Percentiles rank a stretch among this genome's conserved stretches.
These are phyloP conservation scores for Fusarium floridanum DNA, from an alignment of 2,329 filamentous ascomycete genomes.

Conservation along the genomic window DNA sequence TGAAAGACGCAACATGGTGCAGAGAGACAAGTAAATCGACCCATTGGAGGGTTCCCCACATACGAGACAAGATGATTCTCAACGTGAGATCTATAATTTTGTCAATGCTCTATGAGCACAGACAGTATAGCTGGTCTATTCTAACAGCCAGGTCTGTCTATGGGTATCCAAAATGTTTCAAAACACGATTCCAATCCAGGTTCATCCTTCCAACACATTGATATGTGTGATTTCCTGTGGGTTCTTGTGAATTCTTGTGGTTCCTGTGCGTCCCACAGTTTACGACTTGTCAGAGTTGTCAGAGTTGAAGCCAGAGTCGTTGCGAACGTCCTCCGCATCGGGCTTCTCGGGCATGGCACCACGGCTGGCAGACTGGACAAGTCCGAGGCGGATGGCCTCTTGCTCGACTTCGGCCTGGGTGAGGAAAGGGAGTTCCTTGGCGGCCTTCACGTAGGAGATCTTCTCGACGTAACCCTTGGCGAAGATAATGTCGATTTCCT, in stretches of 20 bases:
- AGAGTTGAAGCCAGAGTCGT: conserved; percentile 36
- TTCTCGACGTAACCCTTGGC: conserved; percentile 71
- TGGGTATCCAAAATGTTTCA: conserved; percentile 1
- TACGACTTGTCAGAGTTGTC: conserved; percentile 40
- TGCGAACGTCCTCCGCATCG: conserved; percentile 26
- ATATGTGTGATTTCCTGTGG: neutral
- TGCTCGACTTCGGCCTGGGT: conserved; percentile 65
- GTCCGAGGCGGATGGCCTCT: conserved; percentile 52
- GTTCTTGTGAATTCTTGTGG: neutral
- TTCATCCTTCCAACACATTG: neutral
- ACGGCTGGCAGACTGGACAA: conserved; percentile 26
- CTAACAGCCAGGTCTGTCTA: conserved; percentile 1
- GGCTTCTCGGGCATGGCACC: conserved; percentile 40
- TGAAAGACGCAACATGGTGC: neutral
- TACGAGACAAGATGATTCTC: neutral
- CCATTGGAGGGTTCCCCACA: neutral
- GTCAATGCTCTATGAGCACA: conserved; percentile 1
- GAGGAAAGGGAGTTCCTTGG: conserved; percentile 67
- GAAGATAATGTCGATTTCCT: conserved; percentile 72
- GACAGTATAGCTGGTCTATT: neutral
- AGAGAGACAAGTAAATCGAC: neutral
- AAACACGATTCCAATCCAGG: neutral
- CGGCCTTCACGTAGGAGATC: conserved; percentile 70
- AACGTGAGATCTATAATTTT: neutral
- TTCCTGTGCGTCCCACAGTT: neutral